phyloP scores from a whole-genome alignment of 208 protist genomes.

The Tetramitus jugosus region DNA sequence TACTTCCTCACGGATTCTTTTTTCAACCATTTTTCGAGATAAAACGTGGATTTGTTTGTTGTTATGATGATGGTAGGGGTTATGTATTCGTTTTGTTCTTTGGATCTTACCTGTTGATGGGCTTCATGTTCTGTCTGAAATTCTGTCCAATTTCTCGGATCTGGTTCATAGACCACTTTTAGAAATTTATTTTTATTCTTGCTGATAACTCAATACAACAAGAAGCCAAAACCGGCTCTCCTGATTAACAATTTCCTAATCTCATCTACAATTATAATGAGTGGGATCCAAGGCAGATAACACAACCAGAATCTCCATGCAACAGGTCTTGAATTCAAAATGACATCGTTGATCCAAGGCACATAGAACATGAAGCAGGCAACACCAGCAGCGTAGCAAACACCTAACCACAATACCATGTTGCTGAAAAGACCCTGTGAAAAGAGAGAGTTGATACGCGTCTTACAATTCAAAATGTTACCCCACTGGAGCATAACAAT shows the following conservation, averaged over 20 bases:
- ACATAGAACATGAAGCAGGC: constrained; percentile 28
- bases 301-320: constrained; percentile 26
- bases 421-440: not conserved
- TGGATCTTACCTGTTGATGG: too few relatives aligned
- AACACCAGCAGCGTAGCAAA: constrained; percentile 21
- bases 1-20: too few relatives aligned
- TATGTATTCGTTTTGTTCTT: too few relatives aligned
- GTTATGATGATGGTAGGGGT: too few relatives aligned
- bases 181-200: too few relatives aligned
- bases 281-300: constrained; percentile 25
- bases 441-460: constrained; percentile 19
- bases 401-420: not conserved
- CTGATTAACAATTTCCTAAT: constrained; percentile 38
- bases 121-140: too few relatives aligned
- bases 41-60: too few relatives aligned
- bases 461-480: constrained; percentile 44
- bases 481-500: constrained; percentile 54
- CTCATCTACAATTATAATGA: constrained; percentile 51
- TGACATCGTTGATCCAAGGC: constrained; percentile 13
- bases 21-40: too few relatives aligned
- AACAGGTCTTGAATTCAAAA: not conserved
- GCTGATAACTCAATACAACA: too few relatives aligned
- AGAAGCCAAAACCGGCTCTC: not conserved
- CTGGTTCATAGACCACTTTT: too few relatives aligned
- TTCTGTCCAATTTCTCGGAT: too few relatives aligned